Percentiles rank a stretch among this genome's conserved stretches.
phyloP scores from a whole-genome alignment of 371 early-diverging fungal species.

The Polyrhizophydium stewartii region DNA sequence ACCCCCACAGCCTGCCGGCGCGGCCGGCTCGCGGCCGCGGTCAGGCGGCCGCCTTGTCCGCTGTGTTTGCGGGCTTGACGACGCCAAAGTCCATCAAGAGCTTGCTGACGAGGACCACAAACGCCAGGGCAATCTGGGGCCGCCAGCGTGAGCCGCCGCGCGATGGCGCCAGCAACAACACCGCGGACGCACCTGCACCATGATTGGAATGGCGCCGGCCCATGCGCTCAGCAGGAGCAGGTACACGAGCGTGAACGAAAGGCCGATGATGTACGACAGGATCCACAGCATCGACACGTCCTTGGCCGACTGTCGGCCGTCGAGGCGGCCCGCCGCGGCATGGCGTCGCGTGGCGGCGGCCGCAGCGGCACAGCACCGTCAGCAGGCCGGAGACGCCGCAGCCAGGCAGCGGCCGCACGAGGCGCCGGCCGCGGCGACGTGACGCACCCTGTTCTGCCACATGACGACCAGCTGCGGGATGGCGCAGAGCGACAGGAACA shows the following conservation, averaged over 20 bases:
- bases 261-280: background rate
- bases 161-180: background rate
- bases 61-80: too few relatives aligned
- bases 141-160: background rate
- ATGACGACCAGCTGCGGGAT: conserved; percentile 2
- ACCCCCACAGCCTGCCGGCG: too few relatives aligned
- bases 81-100: background rate
- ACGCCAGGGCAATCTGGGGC: background rate
- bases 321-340: too few relatives aligned
- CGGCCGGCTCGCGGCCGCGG: too few relatives aligned
- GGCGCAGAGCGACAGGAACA: background rate
- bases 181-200: background rate
- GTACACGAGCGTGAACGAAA: background rate
- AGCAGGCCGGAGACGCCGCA: too few relatives aligned
- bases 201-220: conserved; percentile 3
- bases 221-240: background rate
- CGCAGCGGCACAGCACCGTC: too few relatives aligned
- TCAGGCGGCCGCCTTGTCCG: background rate
- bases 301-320: background rate
- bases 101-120: background rate
- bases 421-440: too few relatives aligned
- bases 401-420: too few relatives aligned
- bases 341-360: too few relatives aligned
- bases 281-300: conserved; percentile 5
- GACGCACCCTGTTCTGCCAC: conserved; percentile 1